Percentiles rank a stretch among this genome's conserved stretches.
phyloP scores from a whole-genome alignment of 345 rosid species.

The Citrus australasica region DNA sequence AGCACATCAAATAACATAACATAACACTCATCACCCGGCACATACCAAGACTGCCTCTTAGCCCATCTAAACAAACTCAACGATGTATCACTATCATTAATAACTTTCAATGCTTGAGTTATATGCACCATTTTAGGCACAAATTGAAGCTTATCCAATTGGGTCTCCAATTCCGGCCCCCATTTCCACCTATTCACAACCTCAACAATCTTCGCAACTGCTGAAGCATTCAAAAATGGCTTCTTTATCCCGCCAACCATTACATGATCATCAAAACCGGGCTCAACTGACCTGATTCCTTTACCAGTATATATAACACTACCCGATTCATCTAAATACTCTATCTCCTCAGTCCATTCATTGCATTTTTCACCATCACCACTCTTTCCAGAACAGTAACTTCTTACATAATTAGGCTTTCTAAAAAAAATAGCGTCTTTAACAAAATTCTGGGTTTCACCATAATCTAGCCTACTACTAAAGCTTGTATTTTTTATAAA shows the following conservation, averaged over 20 bases:
- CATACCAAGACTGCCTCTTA: constrained; percentile 84
- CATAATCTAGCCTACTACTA: background rate
- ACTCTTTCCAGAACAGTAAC: constrained; percentile 42
- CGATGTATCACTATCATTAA: constrained; percentile 56
- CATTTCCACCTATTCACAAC: constrained; percentile 94
- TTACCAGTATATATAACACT: constrained; percentile 71
- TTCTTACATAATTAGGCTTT: constrained; percentile 30
- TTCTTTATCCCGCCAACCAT: constrained; percentile 82
- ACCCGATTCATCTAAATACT: constrained; percentile 94
- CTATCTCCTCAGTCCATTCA: constrained; percentile 80
- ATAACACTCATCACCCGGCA: constrained; percentile 61
- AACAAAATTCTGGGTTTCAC: background rate
- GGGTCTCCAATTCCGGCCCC: constrained; percentile 96
- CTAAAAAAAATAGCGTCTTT: constrained; percentile 3
- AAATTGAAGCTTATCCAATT: constrained; percentile 79
- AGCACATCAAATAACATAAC: constrained; percentile 68
- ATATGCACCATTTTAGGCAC: constrained; percentile 81
- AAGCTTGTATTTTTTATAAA: constrained; percentile 6
- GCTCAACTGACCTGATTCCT: constrained; percentile 85
- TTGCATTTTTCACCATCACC: constrained; percentile 30
- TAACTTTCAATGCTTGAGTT: constrained; percentile 64
- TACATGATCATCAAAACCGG: constrained; percentile 81
- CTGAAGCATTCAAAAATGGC: constrained; percentile 71
- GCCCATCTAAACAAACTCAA: constrained; percentile 89
- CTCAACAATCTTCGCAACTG: constrained; percentile 88